These are phyloP conservation scores for Nitzschia sp. DNA, from an alignment of 108 stramenopile genomes.

Conservation along the genomic window DNA sequence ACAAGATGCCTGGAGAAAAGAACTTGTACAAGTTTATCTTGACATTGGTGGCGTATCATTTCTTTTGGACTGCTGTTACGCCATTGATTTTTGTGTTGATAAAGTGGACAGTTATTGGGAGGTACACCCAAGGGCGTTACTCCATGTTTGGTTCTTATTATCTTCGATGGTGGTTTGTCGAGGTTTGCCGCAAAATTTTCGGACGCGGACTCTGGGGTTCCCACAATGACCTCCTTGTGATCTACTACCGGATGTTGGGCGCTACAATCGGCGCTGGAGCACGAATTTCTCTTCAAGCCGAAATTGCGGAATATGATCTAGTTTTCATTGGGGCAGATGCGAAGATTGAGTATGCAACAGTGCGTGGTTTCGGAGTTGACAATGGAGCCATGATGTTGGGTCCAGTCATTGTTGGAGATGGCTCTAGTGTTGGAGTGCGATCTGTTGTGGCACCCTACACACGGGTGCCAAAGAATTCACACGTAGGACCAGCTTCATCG, in stretches of 20 bases:
- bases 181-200: slow-evolving; percentile 46
- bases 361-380: slow-evolving; percentile 62
- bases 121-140: slow-evolving; percentile 51
- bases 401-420: slow-evolving; percentile 47
- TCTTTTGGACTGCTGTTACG: slow-evolving; percentile 41
- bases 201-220: slow-evolving; percentile 49
- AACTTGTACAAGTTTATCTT: slow-evolving; percentile 41
- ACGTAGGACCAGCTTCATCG: slow-evolving; percentile 48
- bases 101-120: slow-evolving; percentile 64
- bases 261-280: slow-evolving; percentile 54
- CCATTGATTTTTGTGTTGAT: slow-evolving; percentile 53
- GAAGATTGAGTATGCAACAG: slow-evolving; percentile 47
- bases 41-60: slow-evolving; percentile 42
- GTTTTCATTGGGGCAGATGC: slow-evolving; percentile 51
- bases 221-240: slow-evolving; percentile 23
- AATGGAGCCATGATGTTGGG: slow-evolving; percentile 61
- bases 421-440: slow-evolving; percentile 49
- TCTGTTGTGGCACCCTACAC: slow-evolving; percentile 63
- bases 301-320: slow-evolving; percentile 66
- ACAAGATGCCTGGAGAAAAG: slow-evolving; percentile 30
- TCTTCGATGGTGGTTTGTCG: slow-evolving; percentile 69
- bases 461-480: slow-evolving; percentile 30
- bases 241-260: slow-evolving; percentile 54
- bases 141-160: slow-evolving; percentile 55
- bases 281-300: slow-evolving; percentile 44